A percentile compares a stretch with the other conserved stretches of the same genome.
phyloP scores from a whole-genome alignment of 2,329 filamentous ascomycete species.

The Pseudogymnoascus sp. region DNA sequence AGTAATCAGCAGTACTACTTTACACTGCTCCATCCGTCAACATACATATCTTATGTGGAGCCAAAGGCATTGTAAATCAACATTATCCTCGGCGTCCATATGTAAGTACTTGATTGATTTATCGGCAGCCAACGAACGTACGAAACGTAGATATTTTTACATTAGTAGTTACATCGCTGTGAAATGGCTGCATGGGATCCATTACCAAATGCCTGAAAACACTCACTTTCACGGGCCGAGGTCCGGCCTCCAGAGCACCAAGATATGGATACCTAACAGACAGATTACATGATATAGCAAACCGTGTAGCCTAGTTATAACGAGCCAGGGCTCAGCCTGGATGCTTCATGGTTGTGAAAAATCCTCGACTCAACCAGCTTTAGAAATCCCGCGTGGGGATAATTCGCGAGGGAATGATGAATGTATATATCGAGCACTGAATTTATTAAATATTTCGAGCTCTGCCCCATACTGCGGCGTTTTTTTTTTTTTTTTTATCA shows the following conservation, averaged over 20 bases:
- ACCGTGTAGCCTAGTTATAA: not conserved
- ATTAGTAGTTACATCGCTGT: not conserved
- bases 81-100: not conserved
- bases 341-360: not conserved
- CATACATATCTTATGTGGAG: not conserved
- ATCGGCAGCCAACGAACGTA: not conserved
- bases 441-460: not conserved
- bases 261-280: not conserved
- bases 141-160: not conserved
- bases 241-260: too few relatives aligned
- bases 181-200: not conserved
- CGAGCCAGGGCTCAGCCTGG: not conserved
- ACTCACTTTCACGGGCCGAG: not conserved
- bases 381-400: not conserved
- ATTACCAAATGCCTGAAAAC: not conserved
- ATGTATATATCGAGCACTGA: not conserved
- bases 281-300: not conserved
- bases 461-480: not conserved
- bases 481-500: not conserved
- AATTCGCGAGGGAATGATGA: not conserved
- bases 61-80: not conserved
- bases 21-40: not conserved
- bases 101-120: not conserved
- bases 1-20: not conserved
- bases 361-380: not conserved